Conservation (phyloP, 1,284 basidiomycete genomes). For the Retiboletus flavoniger region DNA sequence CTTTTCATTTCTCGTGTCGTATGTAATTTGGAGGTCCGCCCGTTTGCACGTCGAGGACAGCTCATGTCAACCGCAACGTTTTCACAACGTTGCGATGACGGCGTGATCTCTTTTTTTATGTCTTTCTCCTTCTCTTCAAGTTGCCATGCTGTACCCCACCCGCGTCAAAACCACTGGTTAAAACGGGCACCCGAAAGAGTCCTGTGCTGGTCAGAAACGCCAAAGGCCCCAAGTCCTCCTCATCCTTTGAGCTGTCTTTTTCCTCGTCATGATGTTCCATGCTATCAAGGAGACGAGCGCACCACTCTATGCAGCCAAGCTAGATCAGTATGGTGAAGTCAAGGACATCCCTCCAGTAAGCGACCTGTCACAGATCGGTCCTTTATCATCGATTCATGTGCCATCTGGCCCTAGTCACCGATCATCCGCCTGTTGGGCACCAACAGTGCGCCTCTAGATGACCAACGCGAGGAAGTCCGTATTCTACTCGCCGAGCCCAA, state of each 20-base stretch:
- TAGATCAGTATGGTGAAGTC: slow-evolving; percentile 30
- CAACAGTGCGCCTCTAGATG: slow-evolving; percentile 26
- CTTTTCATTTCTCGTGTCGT: slow-evolving; percentile 2
- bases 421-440: slow-evolving; percentile 32
- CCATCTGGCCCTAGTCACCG: slow-evolving; percentile 21
- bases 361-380: not conserved
- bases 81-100: slow-evolving; percentile 29
- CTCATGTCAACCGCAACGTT: slow-evolving; percentile 28
- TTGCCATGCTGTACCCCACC: slow-evolving; percentile 13
- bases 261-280: slow-evolving; percentile 13
- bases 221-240: not conserved
- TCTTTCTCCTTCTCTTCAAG: not conserved
- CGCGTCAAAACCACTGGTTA: slow-evolving; percentile 11
- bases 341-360: slow-evolving; percentile 32
- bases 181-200: slow-evolving; percentile 11
- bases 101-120: slow-evolving; percentile 6
- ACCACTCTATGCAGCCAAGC: slow-evolving; percentile 23
- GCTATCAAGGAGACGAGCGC: slow-evolving; percentile 25
- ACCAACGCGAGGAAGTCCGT: slow-evolving; percentile 31
- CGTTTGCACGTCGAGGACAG: slow-evolving; percentile 9
- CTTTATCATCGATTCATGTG: not conserved
- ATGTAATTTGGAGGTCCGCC: slow-evolving; percentile 15
- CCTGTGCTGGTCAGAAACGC: not conserved
- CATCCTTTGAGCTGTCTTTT: not conserved
- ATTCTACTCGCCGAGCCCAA: slow-evolving; percentile 26